Evolutionary conservation across 192 early-diverging fungal species (phyloP), one percentile per base, ranked within the genome.

Genomic region (Fimicolochytrium jonesii): DNA sequence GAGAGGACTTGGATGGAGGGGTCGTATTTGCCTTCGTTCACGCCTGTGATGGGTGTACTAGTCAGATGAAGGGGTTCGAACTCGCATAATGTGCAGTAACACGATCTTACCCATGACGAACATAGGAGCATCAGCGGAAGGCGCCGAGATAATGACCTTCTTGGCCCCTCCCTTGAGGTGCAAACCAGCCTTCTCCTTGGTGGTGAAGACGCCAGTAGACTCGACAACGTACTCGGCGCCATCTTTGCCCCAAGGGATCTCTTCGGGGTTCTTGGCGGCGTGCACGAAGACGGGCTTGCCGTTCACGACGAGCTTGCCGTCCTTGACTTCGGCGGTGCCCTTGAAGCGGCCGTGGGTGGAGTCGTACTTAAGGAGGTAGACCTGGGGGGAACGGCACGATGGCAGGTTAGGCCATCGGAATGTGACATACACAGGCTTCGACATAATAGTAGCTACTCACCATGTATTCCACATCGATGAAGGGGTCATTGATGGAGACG

Each of bases 71-170:
- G n/a, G n/a, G n/a, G n/a, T n/a, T n/a, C n/a, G n/a, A n/a, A n/a
- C n/a, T n/a, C n/a, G n/a, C n/a, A n/a, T n/a, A n/a, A n/a, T n/a
- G n/a, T n/a, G n/a, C n/a, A n/a, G n/a, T n/a, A n/a, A n/a, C n/a
- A n/a, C n/a, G n/a, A n/a, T n/a, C n/a, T n/a, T 33, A 68, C 79
- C 79, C 59, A 73, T 85, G 41, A 99, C 96, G 76, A 93, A 99
- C 93, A 96, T 99, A 46, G 96, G 96, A 10, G 94, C 93, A 72
- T 98, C 94, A 55, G 77, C 78, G 48, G 93, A 95, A 53, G 96
- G 96, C 29, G 96, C 96, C 60, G 91, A 92, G 81, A 99, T 96
- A 73, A 99, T 85, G 72, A 99, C 95, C 87, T 96, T 95, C 88
- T 97, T 96, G 79, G 91, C 92, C 47, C 92, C 94, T 58, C 91